Conservation (phyloP, 2,329 filamentous ascomycete species). For the Claviceps pusilla region DNA sequence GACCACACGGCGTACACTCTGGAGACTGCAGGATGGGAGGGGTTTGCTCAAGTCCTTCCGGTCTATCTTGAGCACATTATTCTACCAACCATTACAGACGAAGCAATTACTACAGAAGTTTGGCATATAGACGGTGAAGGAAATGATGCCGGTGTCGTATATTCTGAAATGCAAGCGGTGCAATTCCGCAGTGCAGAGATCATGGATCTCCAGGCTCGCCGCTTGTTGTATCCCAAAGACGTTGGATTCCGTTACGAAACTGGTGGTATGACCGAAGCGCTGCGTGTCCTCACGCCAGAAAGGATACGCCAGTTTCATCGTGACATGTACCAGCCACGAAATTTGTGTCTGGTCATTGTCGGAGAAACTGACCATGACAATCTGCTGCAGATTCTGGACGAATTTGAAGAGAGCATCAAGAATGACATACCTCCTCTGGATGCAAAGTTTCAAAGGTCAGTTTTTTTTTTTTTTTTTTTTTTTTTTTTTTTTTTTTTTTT, state of each 20-base stretch:
- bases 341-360: conserved; percentile 80
- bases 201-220: conserved; percentile 70
- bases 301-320: conserved; percentile 89
- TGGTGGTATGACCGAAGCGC: conserved; percentile 88
- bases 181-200: conserved; percentile 74
- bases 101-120: conserved; percentile 87
- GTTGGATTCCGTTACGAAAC: conserved; percentile 95
- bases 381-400: conserved; percentile 65
- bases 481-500: too few species aligned
- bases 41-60: conserved; percentile 85
- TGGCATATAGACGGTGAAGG: conserved; percentile 89
- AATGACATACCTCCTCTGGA: conserved; percentile 64
- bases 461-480: not conserved
- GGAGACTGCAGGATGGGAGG: conserved; percentile 91
- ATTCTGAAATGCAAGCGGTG: conserved; percentile 96
- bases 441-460: conserved; percentile 55
- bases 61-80: conserved; percentile 93
- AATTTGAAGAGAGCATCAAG: conserved; percentile 77
- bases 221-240: conserved; percentile 72
- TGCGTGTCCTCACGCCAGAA: conserved; percentile 73
- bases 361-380: conserved; percentile 77
- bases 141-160: conserved; percentile 91
- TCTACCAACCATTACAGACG: conserved; percentile 80
- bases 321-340: conserved; percentile 96
- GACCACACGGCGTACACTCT: conserved; percentile 95